Evolutionary conservation across 345 rosid genomes (phyloP).

Genomic region (Clausena lansium): DNA sequence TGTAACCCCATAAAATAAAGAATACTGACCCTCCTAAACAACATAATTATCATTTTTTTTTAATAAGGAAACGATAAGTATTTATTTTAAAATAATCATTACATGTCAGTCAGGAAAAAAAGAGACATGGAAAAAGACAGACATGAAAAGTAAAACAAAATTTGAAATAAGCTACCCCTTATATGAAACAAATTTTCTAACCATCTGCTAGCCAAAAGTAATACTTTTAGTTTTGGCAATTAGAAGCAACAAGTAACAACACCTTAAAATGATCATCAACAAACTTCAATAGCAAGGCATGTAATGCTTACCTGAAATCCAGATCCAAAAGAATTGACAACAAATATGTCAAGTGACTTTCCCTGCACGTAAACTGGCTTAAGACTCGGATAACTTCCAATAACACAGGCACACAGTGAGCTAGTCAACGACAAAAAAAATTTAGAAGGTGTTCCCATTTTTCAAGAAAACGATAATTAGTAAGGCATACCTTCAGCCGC

Average conservation of each 20-base stretch:
- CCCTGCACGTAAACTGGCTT: slow-evolving; percentile 47
- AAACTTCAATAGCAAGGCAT: slow-evolving; percentile 9
- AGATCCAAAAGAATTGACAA: slow-evolving; percentile 90
- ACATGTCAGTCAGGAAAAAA: background rate
- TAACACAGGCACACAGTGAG: slow-evolving; percentile 1
- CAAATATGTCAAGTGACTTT: slow-evolving; percentile 88
- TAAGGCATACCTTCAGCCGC: slow-evolving; percentile 54
- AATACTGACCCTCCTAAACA: background rate
- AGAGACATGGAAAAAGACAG: background rate
- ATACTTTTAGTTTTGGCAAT: background rate
- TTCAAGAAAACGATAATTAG: background rate
- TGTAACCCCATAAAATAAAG: background rate
- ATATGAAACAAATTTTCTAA: background rate
- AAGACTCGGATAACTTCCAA: slow-evolving; percentile 12
- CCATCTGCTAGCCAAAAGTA: background rate
- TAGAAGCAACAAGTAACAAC: background rate
- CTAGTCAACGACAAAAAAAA: slow-evolving; percentile 3
- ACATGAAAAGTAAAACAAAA: background rate
- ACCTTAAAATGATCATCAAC: background rate
- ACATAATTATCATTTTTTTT: background rate
- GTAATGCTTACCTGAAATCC: slow-evolving; percentile 73
- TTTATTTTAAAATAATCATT: too few species aligned
- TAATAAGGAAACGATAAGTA: too few species aligned
- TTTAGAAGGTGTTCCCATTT: background rate
- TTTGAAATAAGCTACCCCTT: background rate